A percentile compares a stretch with the other conserved stretches of the same genome.
These are phyloP conservation scores for Tricholoma hemisulphureum DNA, from an alignment of 768 basidiomycete genomes.

Conservation along the genomic window DNA sequence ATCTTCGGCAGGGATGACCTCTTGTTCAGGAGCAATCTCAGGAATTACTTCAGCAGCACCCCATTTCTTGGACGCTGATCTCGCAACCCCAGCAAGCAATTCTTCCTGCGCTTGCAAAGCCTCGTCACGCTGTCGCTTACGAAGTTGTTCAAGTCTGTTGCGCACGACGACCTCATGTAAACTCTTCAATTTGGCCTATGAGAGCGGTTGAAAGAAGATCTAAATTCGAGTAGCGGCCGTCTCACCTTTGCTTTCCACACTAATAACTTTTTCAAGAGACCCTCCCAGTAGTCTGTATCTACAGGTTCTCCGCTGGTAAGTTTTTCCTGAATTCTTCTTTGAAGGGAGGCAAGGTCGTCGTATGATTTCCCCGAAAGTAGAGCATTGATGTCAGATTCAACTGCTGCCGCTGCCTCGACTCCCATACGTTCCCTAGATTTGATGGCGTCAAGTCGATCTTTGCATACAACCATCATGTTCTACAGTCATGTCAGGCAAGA, in stretches of 20 bases:
- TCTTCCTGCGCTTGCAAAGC: conserved; percentile 93
- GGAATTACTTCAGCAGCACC: conserved; percentile 37
- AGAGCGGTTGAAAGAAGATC: conserved; percentile 9
- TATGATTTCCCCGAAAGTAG: conserved; percentile 85
- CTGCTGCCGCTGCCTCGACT: conserved; percentile 69
- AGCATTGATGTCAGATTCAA: conserved; percentile 80
- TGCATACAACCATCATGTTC: conserved; percentile 98
- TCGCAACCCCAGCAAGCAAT: conserved; percentile 73
- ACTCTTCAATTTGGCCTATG: conserved; percentile 83
- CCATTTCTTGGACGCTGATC: conserved; percentile 44
- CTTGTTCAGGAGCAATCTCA: conserved; percentile 30
- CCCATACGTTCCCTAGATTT: conserved; percentile 61
- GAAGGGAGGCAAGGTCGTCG: conserved; percentile 78
- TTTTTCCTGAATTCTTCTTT: conserved; percentile 85
- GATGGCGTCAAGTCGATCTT: conserved; percentile 81
- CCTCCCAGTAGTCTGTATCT: conserved; percentile 98
- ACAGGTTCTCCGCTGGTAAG: conserved; percentile 90
- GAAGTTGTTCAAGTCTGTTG: conserved; percentile 93
- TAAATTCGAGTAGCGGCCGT: conserved; percentile 7
- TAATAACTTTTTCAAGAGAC: conserved; percentile 82
- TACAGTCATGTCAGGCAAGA: conserved; percentile 28
- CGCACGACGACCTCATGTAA: conserved; percentile 96
- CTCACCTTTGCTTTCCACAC: conserved; percentile 96
- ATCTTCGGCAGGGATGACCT: conserved; percentile 50
- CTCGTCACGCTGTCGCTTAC: conserved; percentile 94